phyloP scores from a whole-genome alignment of 2,329 filamentous ascomycete genomes.

The Gaeumannomyces tritici region DNA sequence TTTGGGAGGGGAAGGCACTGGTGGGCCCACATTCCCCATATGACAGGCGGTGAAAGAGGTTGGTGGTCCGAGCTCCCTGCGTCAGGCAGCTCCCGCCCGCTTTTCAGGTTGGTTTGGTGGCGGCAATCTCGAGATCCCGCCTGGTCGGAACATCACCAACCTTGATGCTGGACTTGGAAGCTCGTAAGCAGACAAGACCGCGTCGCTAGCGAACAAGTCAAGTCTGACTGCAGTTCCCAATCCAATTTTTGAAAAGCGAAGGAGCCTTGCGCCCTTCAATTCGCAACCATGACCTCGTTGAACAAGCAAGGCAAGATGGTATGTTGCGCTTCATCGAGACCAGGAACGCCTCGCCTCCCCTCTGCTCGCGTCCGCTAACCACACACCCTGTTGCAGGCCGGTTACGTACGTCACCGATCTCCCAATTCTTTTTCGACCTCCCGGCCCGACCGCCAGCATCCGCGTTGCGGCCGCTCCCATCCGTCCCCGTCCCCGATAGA shows the following conservation, averaged over 20 bases:
- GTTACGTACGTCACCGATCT: slow-evolving; percentile 49
- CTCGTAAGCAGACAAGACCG: slow-evolving; percentile 19
- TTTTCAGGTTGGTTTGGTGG: not conserved
- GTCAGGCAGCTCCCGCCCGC: not conserved
- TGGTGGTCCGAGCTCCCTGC: not conserved
- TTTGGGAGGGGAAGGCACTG: not conserved
- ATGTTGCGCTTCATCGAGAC: slow-evolving; percentile 34
- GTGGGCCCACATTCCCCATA: not conserved
- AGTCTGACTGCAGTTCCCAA: slow-evolving; percentile 22
- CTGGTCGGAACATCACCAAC: not conserved
- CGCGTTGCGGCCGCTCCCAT: not conserved
- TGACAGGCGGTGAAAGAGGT: not conserved
- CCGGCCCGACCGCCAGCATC: not conserved
- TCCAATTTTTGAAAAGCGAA: slow-evolving; percentile 35
- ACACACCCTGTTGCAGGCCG: slow-evolving; percentile 47
- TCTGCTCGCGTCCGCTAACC: slow-evolving; percentile 50
- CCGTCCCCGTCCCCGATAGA: not conserved
- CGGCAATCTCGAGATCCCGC: slow-evolving; percentile 1
- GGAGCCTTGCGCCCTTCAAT: slow-evolving; percentile 29
- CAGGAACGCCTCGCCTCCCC: slow-evolving; percentile 13
- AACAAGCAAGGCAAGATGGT: slow-evolving; percentile 99
- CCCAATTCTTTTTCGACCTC: slow-evolving; percentile 14
- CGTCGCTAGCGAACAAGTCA: slow-evolving; percentile 22
- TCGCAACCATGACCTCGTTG: slow-evolving; percentile 46
- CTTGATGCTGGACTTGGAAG: slow-evolving; percentile 23